Base-by-base conservation (phyloP, 495 filamentous ascomycete species). In the Penicillium antarcticum region DNA sequence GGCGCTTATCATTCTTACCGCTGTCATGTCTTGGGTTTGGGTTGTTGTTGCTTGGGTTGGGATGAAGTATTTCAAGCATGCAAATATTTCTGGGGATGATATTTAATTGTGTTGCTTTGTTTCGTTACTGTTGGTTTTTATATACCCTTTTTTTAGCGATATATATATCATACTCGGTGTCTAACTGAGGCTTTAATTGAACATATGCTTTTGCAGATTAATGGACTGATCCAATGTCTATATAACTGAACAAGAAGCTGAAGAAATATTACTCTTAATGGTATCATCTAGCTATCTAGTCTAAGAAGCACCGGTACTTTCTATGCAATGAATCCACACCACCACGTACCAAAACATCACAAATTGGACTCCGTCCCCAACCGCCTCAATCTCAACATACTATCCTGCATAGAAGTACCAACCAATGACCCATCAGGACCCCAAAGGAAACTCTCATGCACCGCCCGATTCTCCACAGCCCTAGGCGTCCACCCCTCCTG, bases 51-150 rank as follows among this genome's bases (percentile, higher is more conserved):
- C 95, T 12, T 98, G 94, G 94, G 82, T 96, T 16, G 94, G 94
- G 4, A 97, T 98, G 92, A 98, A 98, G 69, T 97, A 97, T 70
- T 98, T 98, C 61, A 85, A 89, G 61, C 94, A 98, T 80, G 92
- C 94, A 5, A 94, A 95, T 71, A 95, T 97, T 58, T 71, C 72
- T 6, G 77, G 77, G 9, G 78, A 81, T 16, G 78, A 81, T 63
- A 74, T 68, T 60, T 77, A 55, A 74, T 44, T 47, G 26, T n/a
- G 6, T 21, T 36, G 21, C 13, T 36, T 45, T 36, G 32, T 35
- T 24, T 23, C 13, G 35, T 32, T 24, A 16, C 34, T 13, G 21
- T 33, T 26, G 6, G 12, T 42, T 16, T 36, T 45, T 31, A 19
- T 37, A 44, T 51, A 51, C 33, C 48, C 48, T 44, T 53, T 35